A percentile compares a stretch with the other conserved stretches of the same genome.
These are phyloP conservation scores for Microsporum ferrugineum DNA, from an alignment of 2,329 filamentous ascomycete species.

Conservation along the genomic window DNA sequence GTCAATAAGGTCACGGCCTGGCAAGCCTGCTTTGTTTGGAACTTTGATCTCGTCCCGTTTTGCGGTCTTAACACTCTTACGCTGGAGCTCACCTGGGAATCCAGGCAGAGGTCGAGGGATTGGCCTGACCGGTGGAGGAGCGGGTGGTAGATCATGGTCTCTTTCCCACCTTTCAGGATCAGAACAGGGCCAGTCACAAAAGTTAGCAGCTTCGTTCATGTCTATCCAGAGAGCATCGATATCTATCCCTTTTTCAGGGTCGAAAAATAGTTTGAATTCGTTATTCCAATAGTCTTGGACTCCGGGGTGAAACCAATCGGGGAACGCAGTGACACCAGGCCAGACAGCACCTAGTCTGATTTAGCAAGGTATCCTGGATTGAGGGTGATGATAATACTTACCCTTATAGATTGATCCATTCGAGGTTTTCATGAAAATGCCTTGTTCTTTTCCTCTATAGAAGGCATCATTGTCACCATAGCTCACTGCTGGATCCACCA, in stretches of 20 bases:
- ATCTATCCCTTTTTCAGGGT: slow-evolving; percentile 49
- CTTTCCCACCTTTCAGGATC: slow-evolving; percentile 39
- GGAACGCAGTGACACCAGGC: slow-evolving; percentile 57
- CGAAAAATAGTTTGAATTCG: slow-evolving; percentile 52
- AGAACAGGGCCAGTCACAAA: slow-evolving; percentile 41
- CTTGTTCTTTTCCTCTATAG: slow-evolving; percentile 46
- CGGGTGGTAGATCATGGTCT: slow-evolving; percentile 37
- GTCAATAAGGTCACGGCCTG: slow-evolving; percentile 47
- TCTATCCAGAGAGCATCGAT: slow-evolving; percentile 64
- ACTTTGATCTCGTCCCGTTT: slow-evolving; percentile 13
- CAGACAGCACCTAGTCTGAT: slow-evolving; percentile 50
- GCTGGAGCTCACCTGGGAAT: slow-evolving; percentile 53
- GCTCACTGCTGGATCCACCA: slow-evolving; percentile 49
- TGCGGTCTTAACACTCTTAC: slow-evolving; percentile 19
- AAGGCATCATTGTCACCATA: slow-evolving; percentile 41
- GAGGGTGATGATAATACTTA: background rate
- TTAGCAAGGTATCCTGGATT: background rate
- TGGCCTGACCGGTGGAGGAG: slow-evolving; percentile 47
- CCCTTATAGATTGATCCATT: slow-evolving; percentile 44
- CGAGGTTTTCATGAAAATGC: slow-evolving; percentile 36
- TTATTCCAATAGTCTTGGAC: slow-evolving; percentile 53
- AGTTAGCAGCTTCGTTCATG: slow-evolving; percentile 42
- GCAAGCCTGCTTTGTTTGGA: slow-evolving; percentile 43
- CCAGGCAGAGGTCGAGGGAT: slow-evolving; percentile 52
- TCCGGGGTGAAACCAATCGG: slow-evolving; percentile 58